Base-by-base conservation (phyloP, 768 basidiomycete genomes). In the Chalciporus piperatus region DNA sequence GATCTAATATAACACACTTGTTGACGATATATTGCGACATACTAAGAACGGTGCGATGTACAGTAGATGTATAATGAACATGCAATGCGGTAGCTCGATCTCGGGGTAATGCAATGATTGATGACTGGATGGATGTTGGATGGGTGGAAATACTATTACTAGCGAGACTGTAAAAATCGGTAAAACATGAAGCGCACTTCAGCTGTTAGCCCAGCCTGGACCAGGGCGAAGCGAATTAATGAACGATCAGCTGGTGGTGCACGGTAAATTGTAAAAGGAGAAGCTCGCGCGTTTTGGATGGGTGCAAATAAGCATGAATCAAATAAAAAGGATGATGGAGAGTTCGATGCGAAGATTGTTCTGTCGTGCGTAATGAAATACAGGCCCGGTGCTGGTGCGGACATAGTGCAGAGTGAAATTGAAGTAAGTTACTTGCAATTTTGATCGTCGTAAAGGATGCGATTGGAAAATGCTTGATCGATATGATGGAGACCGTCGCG, bases 281-380 rank as follows among this genome's bases (percentile, higher is more conserved):
- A 67, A 60, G 59, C 59, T 55, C 17, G 41, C 50, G 60, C 57
- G 28, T 27, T 62, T 54, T 66, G 64, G 62, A 69, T 69, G 51
- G 23, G 52, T 67, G 62, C 64, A 67, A 67, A 67, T 67, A 61
- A 67, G 66, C 66, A 67, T 59, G 62, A 59, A 57, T 68, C 52
- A 69, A 64, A 67, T 66, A 52, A 61, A 55, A 61, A 50, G 63
- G 38, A 60, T 58, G 49, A 46, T 51, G 45, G 62, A 63, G 56
- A 65, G 54, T 70, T 70, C 51, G 58, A 70, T 70, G 67, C 65
- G 42, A 54, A 69, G 59, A 70, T 69, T 62, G 63, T 63, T 59
- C 65, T 57, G 43, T 58, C 45, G 56, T 63, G 55, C 55, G 44
- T 48, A 59, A 64, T 30, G 48, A 54, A 59, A 59, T 64, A 53